A percentile compares a stretch with the other conserved stretches of the same genome.
Conservation (phyloP, 1,284 basidiomycete species). For the Ganoderma boninense region DNA sequence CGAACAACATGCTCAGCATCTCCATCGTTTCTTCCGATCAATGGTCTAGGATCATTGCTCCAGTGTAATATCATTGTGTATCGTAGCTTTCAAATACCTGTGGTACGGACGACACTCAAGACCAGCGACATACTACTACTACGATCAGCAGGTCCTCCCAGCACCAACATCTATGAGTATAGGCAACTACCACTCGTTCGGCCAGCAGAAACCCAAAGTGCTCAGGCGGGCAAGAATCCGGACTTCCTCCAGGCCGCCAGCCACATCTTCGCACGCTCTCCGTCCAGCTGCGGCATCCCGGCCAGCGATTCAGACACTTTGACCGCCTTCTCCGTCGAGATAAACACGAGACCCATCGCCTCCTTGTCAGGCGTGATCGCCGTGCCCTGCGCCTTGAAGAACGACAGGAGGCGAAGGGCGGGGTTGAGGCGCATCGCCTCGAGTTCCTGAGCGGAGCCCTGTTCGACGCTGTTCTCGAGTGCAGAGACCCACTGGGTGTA, state of each 20-base stretch:
- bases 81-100: no score
- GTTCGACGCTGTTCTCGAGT: constrained; percentile 25
- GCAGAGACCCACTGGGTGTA: constrained; percentile 34
- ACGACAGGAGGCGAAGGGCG: constrained; percentile 41
- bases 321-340: constrained; percentile 26
- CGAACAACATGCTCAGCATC: no score
- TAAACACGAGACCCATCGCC: constrained; percentile 26
- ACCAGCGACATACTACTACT: no score
- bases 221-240: constrained; percentile 13
- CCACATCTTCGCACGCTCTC: constrained; percentile 22
- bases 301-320: constrained; percentile 24
- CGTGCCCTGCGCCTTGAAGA: constrained; percentile 34
- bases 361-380: constrained; percentile 20
- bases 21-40: no score
- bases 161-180: no score
- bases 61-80: no score
- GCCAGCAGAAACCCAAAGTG: no score
- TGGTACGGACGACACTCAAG: no score
- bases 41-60: no score
- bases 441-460: constrained; percentile 40
- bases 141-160: no score
- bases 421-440: constrained; percentile 40
- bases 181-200: no score
- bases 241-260: constrained; percentile 27
- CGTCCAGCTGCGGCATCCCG: constrained; percentile 19